Evolutionary conservation across 202 grass and related monocot genomes (phyloP).

Genomic region (Saccharum hybrid): DNA sequence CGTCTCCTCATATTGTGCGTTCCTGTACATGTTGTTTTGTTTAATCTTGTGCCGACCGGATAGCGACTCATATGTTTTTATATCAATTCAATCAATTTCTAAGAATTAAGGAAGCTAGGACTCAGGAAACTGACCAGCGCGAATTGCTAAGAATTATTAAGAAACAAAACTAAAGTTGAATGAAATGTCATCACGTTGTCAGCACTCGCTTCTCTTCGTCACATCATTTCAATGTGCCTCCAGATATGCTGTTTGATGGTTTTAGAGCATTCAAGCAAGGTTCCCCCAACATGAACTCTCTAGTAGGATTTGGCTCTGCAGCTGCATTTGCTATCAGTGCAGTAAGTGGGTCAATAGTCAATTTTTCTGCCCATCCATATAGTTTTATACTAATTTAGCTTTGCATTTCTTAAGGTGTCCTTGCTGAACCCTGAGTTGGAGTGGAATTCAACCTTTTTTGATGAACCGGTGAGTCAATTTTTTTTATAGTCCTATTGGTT

Average conservation of each 20-base stretch:
- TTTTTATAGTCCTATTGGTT: background rate
- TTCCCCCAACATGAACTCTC: conserved; percentile 98
- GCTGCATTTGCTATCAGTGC: conserved; percentile 94
- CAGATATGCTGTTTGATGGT: conserved; percentile 96
- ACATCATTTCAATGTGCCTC: conserved; percentile 27
- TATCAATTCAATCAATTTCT: background rate
- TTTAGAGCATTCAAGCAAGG: conserved; percentile 88
- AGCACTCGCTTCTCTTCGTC: conserved; percentile 29
- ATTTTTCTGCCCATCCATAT: conserved; percentile 35
- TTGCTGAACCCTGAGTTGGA: conserved; percentile 83
- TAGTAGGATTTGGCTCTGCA: conserved; percentile 91
- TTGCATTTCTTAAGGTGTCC: conserved; percentile 66
- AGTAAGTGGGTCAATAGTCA: conserved; percentile 58
- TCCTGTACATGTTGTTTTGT: conserved; percentile 24
- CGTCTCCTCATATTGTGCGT: background rate
- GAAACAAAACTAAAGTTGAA: background rate
- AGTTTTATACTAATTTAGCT: conserved; percentile 7
- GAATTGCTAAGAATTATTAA: background rate
- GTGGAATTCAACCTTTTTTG: conserved; percentile 97
- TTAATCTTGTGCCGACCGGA: background rate
- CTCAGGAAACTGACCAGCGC: background rate
- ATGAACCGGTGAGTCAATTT: conserved; percentile 78
- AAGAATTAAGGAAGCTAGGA: background rate
- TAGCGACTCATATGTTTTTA: background rate
- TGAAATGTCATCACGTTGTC: conserved; percentile 2